Evolutionary conservation across 441 rosid species (phyloP), one percentile per base, ranked within the genome.

Genomic region (Syzygium malaccense): DNA sequence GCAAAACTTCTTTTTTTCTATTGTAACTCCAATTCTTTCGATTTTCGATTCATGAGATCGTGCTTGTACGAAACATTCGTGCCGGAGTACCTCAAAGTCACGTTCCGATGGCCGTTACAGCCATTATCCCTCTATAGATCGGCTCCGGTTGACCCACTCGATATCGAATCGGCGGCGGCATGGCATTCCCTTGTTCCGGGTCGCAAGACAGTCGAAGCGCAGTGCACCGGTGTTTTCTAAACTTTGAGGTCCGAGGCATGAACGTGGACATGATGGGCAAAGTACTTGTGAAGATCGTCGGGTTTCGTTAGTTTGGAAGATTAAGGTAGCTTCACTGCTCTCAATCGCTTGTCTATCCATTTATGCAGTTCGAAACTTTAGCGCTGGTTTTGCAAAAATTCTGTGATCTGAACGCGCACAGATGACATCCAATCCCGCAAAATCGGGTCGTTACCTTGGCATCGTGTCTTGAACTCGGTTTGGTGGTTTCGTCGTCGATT

Each of bases 141-240:
- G 45, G 45, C 45, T 41, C 45, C 8, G 45, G 7, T 41, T 6
- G 4, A 32, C 4, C 3, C 25, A 66, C 78, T 32, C 14, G 25
- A 32, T 66, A 66, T 66, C 20, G 45, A 18, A 66, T 32, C 33
- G 45, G 45, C 4, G 79, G 45, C 7, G 25, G 45, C 14, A 3
- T 4, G 0, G 79, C 0, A 20, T 66, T 32, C 33, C 9, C 48
- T 19, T 0, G 25, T 9, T 32, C 25, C 2, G 25, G 78, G 25
- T 18, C 2, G 14, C 25, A 10, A 4, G 20, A 64, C 3, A 30
- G 37, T 19, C 75, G 37, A 2, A 66, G 25, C 25, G 13, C 78
- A 23, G 13, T 4, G 62, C 13, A 57, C 28, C 3, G 48, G 79
- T 12, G 26, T 68, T 68, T 68, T 33, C 79, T 1, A 14, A 12